Percentiles rank a stretch among this genome's conserved stretches.
Conservation (phyloP, 768 basidiomycete species). For the Pleurotus citrinopileatus region DNA sequence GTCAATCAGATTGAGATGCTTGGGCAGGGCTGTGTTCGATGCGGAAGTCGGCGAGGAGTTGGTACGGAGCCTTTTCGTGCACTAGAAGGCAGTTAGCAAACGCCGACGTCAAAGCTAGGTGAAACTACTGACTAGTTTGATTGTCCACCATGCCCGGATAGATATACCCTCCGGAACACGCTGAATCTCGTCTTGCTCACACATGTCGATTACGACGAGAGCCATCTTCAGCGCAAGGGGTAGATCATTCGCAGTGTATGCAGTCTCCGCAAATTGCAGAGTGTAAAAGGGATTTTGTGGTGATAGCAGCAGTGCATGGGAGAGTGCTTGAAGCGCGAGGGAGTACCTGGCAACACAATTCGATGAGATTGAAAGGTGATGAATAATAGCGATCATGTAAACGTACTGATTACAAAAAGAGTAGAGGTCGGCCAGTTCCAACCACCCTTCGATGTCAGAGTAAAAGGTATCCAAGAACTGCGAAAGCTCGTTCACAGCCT, state of each 20-base stretch:
- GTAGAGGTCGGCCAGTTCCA: conserved; percentile 82
- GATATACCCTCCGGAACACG: conserved; percentile 51
- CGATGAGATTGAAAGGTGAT: neutral
- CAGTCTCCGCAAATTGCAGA: conserved; percentile 86
- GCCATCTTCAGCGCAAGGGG: conserved; percentile 78
- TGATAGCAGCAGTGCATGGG: conserved; percentile 77
- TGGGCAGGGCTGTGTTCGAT: conserved; percentile 58
- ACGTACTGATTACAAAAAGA: conserved; percentile 71
- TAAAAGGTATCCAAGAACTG: conserved; percentile 85
- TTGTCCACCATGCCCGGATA: conserved; percentile 79
- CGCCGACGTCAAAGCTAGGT: neutral
- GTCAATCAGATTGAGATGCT: conserved; percentile 57
- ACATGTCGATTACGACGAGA: conserved; percentile 78
- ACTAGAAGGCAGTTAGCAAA: conserved; percentile 34
- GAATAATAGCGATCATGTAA: neutral
- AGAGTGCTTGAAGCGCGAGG: conserved; percentile 68
- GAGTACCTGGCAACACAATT: conserved; percentile 64
- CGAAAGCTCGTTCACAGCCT: conserved; percentile 68
- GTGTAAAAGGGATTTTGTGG: conserved; percentile 86
- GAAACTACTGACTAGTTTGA: conserved; percentile 62
- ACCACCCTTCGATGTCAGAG: conserved; percentile 84
- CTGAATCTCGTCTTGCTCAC: conserved; percentile 48
- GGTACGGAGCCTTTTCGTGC: conserved; percentile 51
- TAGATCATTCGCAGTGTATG: conserved; percentile 75
- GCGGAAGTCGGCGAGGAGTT: conserved; percentile 43